A percentile compares a stretch with the other conserved stretches of the same genome.
Conservation (phyloP, 306 rosid genomes). For the Lablab purpureus region DNA sequence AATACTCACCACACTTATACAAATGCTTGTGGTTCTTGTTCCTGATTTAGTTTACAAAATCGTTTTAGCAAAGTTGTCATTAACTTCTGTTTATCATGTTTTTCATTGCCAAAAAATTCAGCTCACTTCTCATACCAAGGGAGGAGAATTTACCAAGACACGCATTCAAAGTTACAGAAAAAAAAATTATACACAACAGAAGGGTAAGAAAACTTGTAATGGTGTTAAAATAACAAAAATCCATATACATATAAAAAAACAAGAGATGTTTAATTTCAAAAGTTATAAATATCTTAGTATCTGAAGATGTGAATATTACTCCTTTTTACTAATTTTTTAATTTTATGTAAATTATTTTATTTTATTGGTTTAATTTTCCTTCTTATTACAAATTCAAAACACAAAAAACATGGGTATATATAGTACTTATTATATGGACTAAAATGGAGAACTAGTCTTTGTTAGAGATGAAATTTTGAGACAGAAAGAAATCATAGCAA, state of each 20-base stretch:
- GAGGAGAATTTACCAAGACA: neutral
- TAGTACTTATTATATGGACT: neutral
- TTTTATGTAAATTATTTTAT: too few species aligned
- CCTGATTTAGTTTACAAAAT: neutral
- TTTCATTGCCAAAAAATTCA: neutral
- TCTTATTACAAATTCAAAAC: neutral
- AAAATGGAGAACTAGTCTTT: neutral
- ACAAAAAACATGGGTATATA: too few species aligned
- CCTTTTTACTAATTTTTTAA: too few species aligned
- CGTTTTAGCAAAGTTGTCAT: neutral
- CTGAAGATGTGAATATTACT: neutral
- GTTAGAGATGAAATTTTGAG: neutral
- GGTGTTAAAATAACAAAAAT: neutral
- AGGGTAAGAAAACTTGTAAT: too few species aligned
- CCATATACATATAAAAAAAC: neutral
- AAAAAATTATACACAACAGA: neutral
- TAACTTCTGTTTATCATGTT: neutral
- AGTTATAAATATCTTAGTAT: neutral
- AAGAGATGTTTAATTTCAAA: neutral
- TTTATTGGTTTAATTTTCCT: too few species aligned
- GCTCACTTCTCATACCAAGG: neutral
- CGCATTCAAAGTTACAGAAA: too few species aligned
- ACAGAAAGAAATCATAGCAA: conserved; percentile 27
- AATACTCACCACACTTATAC: neutral
- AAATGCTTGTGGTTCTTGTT: neutral